Base-by-base conservation (phyloP, 768 basidiomycete genomes). In the Leccinum boreale region DNA sequence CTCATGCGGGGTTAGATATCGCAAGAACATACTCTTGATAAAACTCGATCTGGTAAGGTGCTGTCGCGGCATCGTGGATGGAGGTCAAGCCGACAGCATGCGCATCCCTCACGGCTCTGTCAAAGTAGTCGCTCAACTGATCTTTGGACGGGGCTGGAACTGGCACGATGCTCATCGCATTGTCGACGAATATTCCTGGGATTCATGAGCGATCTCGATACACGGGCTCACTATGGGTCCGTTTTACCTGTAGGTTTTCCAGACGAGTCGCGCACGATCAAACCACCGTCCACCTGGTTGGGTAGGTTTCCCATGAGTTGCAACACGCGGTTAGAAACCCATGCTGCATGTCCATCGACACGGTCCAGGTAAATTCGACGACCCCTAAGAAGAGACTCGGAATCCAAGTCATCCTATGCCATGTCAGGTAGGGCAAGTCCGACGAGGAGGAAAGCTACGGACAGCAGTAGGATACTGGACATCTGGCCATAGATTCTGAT, bases 331-430 rank as follows among this genome's bases (percentile, higher is more conserved):
- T 80, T 78, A 5, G 92, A 94, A 23, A 95, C 87, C 95, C 94
- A 98, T 19, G 80, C 74, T 0, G 92, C 93, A 66, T 98, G 95
- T 0, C 77, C 85, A 67, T 98, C 95, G 3, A 95, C 81, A 17
- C 95, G 82, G 15, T 73, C 75, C 5, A 98, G 79, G 9, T 83
- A 80, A 58, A 98, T 92, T 0, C 83, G 85, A 0, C 90, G 81
- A 0, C 82, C 85, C 24, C 74, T 75, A 0, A 98, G 82, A 0
- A 88, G 59, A 0, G 86, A 79, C 45, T 93, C 90, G 2, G 74
- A 69, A 31, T 87, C 87, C 11, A 97, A 78, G 65, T 94, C 91
- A 11, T 77, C 79, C 92, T 94, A 51, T 8, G 12, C 36, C 53
- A n/a, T 31, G 52, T 50, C 5, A 36, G 26, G 31, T 3, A 50